phyloP scores from a whole-genome alignment of 2,329 filamentous ascomycete genomes.

The Colletotrichum musae region DNA sequence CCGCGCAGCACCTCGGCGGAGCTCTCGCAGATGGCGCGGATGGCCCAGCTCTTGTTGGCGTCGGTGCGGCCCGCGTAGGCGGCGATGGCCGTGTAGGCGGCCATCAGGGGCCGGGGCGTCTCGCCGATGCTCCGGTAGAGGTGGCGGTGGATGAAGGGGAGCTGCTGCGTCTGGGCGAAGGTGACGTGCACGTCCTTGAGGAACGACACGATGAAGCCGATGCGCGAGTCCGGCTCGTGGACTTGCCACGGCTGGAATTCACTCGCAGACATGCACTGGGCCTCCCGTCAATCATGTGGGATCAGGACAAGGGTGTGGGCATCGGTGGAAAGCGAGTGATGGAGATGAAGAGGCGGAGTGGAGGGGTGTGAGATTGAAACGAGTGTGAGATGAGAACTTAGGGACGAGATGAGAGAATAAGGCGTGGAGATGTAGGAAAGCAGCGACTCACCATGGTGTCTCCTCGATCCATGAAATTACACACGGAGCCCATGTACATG shows the following conservation, averaged over 20 bases:
- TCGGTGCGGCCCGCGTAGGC: slow-evolving; percentile 55
- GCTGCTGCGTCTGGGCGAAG: slow-evolving; percentile 54
- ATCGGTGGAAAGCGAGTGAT: background rate
- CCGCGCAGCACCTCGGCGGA: slow-evolving; percentile 52
- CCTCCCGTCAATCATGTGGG: slow-evolving; percentile 1
- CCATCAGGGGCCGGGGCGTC: slow-evolving; percentile 56
- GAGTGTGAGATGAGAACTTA: background rate
- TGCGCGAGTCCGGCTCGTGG: slow-evolving; percentile 52
- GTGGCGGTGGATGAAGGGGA: slow-evolving; percentile 60
- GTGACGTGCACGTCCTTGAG: slow-evolving; percentile 51
- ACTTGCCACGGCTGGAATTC: slow-evolving; percentile 47
- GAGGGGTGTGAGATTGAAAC: background rate
- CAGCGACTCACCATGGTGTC: slow-evolving; percentile 20
- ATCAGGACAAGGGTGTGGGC: background rate
- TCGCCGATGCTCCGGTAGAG: slow-evolving; percentile 54
- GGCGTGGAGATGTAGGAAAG: slow-evolving; percentile 1
- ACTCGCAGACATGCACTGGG: slow-evolving; percentile 20
- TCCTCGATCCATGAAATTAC: slow-evolving; percentile 19
- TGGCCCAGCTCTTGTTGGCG: slow-evolving; percentile 56
- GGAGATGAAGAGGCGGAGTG: background rate
- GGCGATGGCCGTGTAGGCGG: slow-evolving; percentile 56
- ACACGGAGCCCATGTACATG: background rate
- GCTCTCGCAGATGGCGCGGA: slow-evolving; percentile 56
- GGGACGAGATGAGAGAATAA: background rate
- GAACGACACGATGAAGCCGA: slow-evolving; percentile 53